Base-by-base conservation (phyloP, 2,329 filamentous ascomycete species). In the Nemania abortiva region DNA sequence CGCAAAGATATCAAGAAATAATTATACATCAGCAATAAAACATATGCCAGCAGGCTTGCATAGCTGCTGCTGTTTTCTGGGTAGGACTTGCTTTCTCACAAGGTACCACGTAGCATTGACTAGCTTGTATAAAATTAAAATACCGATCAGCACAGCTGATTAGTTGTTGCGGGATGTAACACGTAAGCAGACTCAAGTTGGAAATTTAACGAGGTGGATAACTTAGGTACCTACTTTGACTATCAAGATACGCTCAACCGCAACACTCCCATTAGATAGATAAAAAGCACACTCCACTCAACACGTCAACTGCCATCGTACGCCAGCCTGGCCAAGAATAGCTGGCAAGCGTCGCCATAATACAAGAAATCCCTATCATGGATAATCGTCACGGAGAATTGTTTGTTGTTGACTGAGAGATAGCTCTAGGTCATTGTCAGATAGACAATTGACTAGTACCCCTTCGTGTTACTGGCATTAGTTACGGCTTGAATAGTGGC, bases 21-120 rank as follows among this genome's bases (percentile, higher is more conserved):
- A 52, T n/a, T 58, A 62, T 42, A 47, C 55, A 27, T 54, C 24
- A 13, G 34, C 29, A 27, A 15, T 47, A 29, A 42, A 37, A 22
- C 18, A 50, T 42, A 45, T 55, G 55, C 55, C 50, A 61, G 27
- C 24, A 57, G 52, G 22, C 45, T 39, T 47, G 37, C 20, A 45
- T 50, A 27, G 27, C 52, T 58, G 20, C n/a, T 31, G 15, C 53
- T 42, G 45, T 49, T 39, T 18, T 63, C 50, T 49, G 24, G 29
- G 27, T 52, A 24, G 20, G 56, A 47, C 31, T 7, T n/a, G 29
- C 47, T 31, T 58, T 18, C 42, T 61, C 55, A 53, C 37, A 18
- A 52, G 55, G 63, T 22, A 69, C 59, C 67, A 70, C 67, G 67
- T 67, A 54, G 68, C 68, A 67, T 61, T 53, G 47, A 50, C 56